phyloP scores from a whole-genome alignment of 352 stramenopile genomes.

The Phytopythium litorale region DNA sequence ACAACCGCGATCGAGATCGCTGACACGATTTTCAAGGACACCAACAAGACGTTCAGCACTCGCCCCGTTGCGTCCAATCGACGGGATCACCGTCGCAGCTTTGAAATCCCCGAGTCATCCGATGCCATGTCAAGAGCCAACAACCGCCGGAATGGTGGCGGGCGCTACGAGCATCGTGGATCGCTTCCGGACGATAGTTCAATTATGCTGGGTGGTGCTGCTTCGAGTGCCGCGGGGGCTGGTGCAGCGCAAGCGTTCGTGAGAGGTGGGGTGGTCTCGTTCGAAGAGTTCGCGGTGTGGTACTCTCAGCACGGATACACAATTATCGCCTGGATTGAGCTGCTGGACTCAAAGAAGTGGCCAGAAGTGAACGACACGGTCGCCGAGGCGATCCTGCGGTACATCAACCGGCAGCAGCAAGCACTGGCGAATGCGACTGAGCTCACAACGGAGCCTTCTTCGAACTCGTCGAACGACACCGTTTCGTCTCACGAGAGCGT shows the following conservation, averaged over 20 bases:
- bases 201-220: conserved; percentile 50
- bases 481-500: conserved; percentile 64
- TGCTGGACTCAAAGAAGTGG: conserved; percentile 85
- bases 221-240: conserved; percentile 41
- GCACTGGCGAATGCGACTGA: conserved; percentile 39
- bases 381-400: conserved; percentile 68
- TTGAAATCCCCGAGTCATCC: conserved; percentile 47
- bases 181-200: conserved; percentile 60
- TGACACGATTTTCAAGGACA: conserved; percentile 81
- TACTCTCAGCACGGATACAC: conserved; percentile 79
- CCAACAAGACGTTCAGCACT: conserved; percentile 72
- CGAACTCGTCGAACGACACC: conserved; percentile 58
- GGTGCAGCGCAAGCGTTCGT: conserved; percentile 72
- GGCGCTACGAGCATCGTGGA: conserved; percentile 65
- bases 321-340: conserved; percentile 85
- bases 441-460: conserved; percentile 37
- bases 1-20: conserved; percentile 80
- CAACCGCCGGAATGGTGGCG: conserved; percentile 26
- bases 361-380: conserved; percentile 57
- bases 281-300: conserved; percentile 85
- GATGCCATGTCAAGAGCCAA: conserved; percentile 23
- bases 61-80: conserved; percentile 24
- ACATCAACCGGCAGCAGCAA: conserved; percentile 68
- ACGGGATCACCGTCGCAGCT: conserved; percentile 38
- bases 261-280: conserved; percentile 69